phyloP scores from a whole-genome alignment of 2,329 filamentous ascomycete genomes.

The Trichoderma atrobrunneum region DNA sequence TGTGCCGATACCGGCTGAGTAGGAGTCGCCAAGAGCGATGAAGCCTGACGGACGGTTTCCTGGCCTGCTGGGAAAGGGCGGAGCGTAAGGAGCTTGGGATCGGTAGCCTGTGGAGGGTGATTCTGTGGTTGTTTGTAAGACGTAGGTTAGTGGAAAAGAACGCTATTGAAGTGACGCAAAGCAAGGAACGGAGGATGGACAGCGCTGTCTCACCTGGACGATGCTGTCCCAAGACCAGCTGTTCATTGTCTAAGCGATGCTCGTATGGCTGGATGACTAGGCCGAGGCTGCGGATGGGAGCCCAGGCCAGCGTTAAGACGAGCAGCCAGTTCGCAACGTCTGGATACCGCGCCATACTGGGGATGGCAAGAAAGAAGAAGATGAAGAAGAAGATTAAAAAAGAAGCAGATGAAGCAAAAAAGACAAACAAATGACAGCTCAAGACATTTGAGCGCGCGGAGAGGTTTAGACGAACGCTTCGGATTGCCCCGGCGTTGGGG shows the following conservation, averaged over 20 bases:
- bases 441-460: not conserved
- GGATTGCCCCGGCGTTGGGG: slow-evolving; percentile 1
- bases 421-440: not conserved
- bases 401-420: not conserved
- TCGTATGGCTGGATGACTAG: not conserved
- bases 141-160: not conserved
- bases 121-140: not conserved
- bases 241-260: not conserved
- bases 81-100: not conserved
- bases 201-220: not conserved
- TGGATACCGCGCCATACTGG: slow-evolving; percentile 1
- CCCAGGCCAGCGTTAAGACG: not conserved
- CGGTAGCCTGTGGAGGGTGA: slow-evolving; percentile 2
- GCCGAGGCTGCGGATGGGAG: not conserved
- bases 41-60: slow-evolving; percentile 32
- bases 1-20: slow-evolving; percentile 49
- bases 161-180: not conserved
- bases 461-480: not conserved
- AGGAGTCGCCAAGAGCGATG: slow-evolving; percentile 46
- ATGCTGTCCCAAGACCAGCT: not conserved
- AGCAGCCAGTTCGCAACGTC: not conserved
- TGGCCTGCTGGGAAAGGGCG: slow-evolving; percentile 17
- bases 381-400: not conserved
- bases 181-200: not conserved
- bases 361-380: not conserved